Conservation (phyloP, 768 basidiomycete genomes). For the Suillus brevipes region DNA sequence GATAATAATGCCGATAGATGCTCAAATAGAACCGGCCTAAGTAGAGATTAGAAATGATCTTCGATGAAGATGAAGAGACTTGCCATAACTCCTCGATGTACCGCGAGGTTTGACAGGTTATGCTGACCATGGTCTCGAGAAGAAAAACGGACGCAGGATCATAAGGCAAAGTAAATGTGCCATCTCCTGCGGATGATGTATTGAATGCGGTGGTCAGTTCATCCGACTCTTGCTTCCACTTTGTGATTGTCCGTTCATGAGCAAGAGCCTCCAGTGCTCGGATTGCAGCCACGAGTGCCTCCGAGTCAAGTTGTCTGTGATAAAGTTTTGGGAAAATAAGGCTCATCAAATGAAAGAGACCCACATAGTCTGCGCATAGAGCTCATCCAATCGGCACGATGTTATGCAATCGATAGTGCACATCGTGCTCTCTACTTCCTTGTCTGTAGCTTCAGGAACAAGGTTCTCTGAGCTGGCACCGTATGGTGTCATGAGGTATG, state of each 20-base stretch:
- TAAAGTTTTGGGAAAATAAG: conserved; percentile 13
- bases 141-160: conserved; percentile 96
- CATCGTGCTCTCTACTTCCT: conserved; percentile 90
- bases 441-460: conserved; percentile 86
- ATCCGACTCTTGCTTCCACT: conserved; percentile 67
- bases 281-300: conserved; percentile 80
- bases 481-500: conserved; percentile 96
- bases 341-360: conserved; percentile 25
- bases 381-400: conserved; percentile 89
- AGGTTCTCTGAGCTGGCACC: conserved; percentile 68
- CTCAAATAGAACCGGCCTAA: conserved; percentile 93
- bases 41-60: conserved; percentile 8
- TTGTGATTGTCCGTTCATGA: conserved; percentile 84
- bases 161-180: conserved; percentile 69
- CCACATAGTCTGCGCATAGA: conserved; percentile 92
- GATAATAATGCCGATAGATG: conserved; percentile 83
- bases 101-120: conserved; percentile 72
- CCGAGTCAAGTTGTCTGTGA: conserved; percentile 70
- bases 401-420: conserved; percentile 95
- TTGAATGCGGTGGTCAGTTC: conserved; percentile 44
- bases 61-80: conserved; percentile 22
- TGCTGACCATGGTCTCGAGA: conserved; percentile 91
- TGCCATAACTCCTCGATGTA: conserved; percentile 90
- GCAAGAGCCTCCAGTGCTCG: conserved; percentile 88
- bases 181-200: conserved; percentile 40